Percentiles rank a stretch among this genome's conserved stretches.
These are phyloP conservation scores for Smittium culicis DNA, from an alignment of 371 early-diverging fungal species.

Conservation along the genomic window DNA sequence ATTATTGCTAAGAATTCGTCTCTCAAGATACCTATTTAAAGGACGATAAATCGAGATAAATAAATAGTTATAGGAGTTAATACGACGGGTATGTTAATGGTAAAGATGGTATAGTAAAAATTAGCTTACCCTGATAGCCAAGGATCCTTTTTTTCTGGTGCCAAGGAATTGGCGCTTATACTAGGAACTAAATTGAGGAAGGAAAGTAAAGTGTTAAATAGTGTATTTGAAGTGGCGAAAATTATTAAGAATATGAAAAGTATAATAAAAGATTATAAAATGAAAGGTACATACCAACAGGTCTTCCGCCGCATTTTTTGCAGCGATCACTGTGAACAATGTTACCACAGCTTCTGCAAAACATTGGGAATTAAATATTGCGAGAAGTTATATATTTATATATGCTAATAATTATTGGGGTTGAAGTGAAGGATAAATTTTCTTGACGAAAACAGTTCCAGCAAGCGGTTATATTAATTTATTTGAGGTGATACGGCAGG, in stretches of 20 bases:
- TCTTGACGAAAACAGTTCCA: no score
- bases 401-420: no score
- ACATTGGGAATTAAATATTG: no score
- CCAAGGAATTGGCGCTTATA: conserved; percentile 11
- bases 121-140: conserved; percentile 26
- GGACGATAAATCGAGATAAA: background rate
- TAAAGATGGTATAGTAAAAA: no score
- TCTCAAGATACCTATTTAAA: background rate
- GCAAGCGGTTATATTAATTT: no score
- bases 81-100: no score
- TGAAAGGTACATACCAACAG: conserved; percentile 18
- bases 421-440: no score
- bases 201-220: no score
- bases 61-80: background rate
- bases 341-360: conserved; percentile 28
- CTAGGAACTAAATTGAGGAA: background rate
- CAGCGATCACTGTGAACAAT: conserved; percentile 18
- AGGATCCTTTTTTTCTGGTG: conserved; percentile 23
- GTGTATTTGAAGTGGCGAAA: background rate
- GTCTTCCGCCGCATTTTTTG: conserved; percentile 24
- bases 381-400: no score
- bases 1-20: background rate
- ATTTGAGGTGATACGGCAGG: no score
- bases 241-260: background rate
- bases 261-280: background rate